Evolutionary conservation across 169 alveolate genomes (phyloP).

Genomic region (Babesia gibsoni): DNA sequence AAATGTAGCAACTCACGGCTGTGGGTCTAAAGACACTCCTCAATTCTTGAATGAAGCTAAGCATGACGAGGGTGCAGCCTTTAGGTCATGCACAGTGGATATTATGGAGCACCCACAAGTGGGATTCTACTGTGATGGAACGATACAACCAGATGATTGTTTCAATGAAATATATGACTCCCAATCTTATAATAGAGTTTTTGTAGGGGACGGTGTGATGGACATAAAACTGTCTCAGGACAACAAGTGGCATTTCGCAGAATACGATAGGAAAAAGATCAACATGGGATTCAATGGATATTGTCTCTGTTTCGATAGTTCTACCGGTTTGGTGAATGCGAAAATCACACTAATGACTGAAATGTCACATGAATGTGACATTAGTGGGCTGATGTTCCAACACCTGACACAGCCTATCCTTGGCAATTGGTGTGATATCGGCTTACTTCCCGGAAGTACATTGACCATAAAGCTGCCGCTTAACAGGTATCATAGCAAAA

Average conservation of each 20-base stretch:
- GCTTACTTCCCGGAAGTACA: slow-evolving; percentile 25
- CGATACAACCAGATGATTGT: slow-evolving; percentile 17
- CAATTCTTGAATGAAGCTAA: too few species aligned
- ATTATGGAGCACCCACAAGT: slow-evolving; percentile 20
- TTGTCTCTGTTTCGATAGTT: slow-evolving; percentile 10
- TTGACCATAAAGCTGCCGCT: slow-evolving; percentile 22
- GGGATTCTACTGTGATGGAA: slow-evolving; percentile 45
- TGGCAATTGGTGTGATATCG: slow-evolving; percentile 39
- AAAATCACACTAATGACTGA: neutral
- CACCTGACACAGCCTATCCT: slow-evolving; percentile 6
- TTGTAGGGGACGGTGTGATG: neutral
- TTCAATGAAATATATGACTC: neutral
- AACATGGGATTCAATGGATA: slow-evolving; percentile 4
- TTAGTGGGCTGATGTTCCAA: neutral
- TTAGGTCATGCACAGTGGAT: slow-evolving; percentile 10
- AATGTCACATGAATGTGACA: slow-evolving; percentile 10
- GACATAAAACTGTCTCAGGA: neutral
- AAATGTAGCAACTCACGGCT: too few species aligned
- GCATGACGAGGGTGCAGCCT: too few species aligned
- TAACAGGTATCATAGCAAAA: too few species aligned
- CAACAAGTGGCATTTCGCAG: neutral
- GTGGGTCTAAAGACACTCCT: too few species aligned
- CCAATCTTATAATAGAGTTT: too few species aligned
- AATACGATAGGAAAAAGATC: neutral
- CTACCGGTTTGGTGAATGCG: neutral